A percentile compares a stretch with the other conserved stretches of the same genome.
These are phyloP conservation scores for Agarophyton chilense DNA, from an alignment of 23 red algal species.

Conservation along the genomic window DNA sequence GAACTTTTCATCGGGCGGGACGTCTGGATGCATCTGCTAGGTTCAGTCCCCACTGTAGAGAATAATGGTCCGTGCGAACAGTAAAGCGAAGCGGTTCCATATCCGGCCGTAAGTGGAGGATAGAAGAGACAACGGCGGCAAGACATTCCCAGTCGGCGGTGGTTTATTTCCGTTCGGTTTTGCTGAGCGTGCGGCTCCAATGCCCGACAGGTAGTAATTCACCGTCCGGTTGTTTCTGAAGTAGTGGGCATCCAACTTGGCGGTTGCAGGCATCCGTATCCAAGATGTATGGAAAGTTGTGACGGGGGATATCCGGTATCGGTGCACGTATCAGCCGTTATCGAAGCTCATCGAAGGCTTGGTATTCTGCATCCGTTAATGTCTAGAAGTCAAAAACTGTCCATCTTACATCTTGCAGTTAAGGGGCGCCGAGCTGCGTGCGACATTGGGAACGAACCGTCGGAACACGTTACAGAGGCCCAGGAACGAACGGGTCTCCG, in stretches of 20 bases:
- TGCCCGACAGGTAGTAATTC: constrained; percentile 23
- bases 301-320: neutral
- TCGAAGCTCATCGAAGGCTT: constrained; percentile 23
- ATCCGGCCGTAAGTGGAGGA: constrained; percentile 31
- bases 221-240: constrained; percentile 40
- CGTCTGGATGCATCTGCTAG: neutral
- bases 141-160: constrained; percentile 37
- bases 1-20: constrained; percentile 13
- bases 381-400: neutral
- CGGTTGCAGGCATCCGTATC: constrained; percentile 36
- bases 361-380: constrained; percentile 15
- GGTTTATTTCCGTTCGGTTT: constrained; percentile 7
- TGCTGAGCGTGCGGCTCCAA: neutral
- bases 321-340: neutral
- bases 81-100: constrained; percentile 40
- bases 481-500: constrained; percentile 29
- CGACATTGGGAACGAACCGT: constrained; percentile 54
- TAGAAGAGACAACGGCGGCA: constrained; percentile 44
- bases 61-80: constrained; percentile 35
- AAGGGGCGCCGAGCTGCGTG: constrained; percentile 19
- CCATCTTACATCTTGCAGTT: constrained; percentile 42
- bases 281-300: constrained; percentile 11
- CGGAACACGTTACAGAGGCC: constrained; percentile 44
- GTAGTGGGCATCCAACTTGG: constrained; percentile 24
- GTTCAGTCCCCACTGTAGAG: constrained; percentile 38